A percentile compares a stretch with the other conserved stretches of the same genome.
Conservation (phyloP, 1,139 yeast species). For the Meyerozyma athensensis region DNA sequence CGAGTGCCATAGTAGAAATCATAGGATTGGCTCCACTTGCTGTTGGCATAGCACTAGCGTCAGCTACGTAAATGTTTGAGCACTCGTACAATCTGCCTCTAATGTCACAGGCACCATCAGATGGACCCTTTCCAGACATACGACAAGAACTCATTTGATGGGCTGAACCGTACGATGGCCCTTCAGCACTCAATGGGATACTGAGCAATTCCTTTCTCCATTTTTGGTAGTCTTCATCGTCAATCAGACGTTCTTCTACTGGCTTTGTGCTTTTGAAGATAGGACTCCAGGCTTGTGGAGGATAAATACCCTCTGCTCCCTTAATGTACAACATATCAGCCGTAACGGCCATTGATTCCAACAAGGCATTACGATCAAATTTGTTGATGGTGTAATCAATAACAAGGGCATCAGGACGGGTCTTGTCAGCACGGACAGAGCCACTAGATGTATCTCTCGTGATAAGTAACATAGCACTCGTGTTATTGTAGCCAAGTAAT, state of each 20-base stretch:
- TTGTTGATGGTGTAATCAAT: conserved; percentile 40
- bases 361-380: conserved; percentile 41
- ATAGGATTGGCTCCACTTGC: conserved; percentile 61
- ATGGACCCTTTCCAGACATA: conserved; percentile 47
- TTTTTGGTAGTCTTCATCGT: conserved; percentile 41
- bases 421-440: conserved; percentile 29
- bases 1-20: conserved; percentile 39
- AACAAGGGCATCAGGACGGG: conserved; percentile 31
- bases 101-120: conserved; percentile 45
- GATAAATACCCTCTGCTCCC: conserved; percentile 46
- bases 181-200: conserved; percentile 25
- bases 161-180: conserved; percentile 45
- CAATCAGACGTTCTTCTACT: conserved; percentile 34
- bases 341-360: conserved; percentile 35
- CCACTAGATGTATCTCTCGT: conserved; percentile 49
- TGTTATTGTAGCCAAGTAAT: conserved; percentile 35
- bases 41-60: conserved; percentile 53
- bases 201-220: conserved; percentile 37
- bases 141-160: conserved; percentile 62
- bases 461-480: conserved; percentile 41
- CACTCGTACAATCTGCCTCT: conserved; percentile 52
- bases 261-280: conserved; percentile 38
- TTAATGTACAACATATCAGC: conserved; percentile 48
- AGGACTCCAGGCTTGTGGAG: conserved; percentile 36
- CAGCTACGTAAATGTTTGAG: conserved; percentile 50